These are phyloP conservation scores for Penicillium manginii DNA, from an alignment of 495 filamentous ascomycete genomes.

Conservation along the genomic window DNA sequence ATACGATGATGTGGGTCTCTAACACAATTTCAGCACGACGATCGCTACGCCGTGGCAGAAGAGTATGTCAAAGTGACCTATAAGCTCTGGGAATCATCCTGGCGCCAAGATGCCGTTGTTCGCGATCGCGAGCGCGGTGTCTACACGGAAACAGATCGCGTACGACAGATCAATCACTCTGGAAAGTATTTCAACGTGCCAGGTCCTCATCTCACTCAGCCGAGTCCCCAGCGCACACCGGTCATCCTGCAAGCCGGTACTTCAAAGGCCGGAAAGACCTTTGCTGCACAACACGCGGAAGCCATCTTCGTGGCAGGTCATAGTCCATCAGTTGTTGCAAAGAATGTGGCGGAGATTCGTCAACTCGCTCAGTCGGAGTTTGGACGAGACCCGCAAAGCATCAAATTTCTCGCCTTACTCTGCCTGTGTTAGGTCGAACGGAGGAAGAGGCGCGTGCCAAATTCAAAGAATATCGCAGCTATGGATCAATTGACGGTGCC, in stretches of 20 bases:
- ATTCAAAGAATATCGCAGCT: slow-evolving; percentile 50
- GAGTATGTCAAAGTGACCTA: slow-evolving; percentile 72
- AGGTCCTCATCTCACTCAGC: slow-evolving; percentile 66
- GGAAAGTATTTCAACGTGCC: slow-evolving; percentile 70
- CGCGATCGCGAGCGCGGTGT: slow-evolving; percentile 57
- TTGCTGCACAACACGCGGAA: slow-evolving; percentile 64
- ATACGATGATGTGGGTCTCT: background rate
- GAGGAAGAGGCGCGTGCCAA: slow-evolving; percentile 59
- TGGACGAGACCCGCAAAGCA: slow-evolving; percentile 51
- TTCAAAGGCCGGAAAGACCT: slow-evolving; percentile 63
- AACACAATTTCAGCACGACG: slow-evolving; percentile 58
- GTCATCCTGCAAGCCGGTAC: slow-evolving; percentile 68
- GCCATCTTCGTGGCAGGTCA: slow-evolving; percentile 57
- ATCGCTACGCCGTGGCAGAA: slow-evolving; percentile 67
- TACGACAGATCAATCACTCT: slow-evolving; percentile 66
- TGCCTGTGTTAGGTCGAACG: slow-evolving; percentile 56
- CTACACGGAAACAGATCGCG: slow-evolving; percentile 61
- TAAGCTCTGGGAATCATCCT: slow-evolving; percentile 71
- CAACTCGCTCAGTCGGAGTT: slow-evolving; percentile 45
- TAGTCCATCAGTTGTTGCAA: slow-evolving; percentile 48
- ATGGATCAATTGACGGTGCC: slow-evolving; percentile 57
- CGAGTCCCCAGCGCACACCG: slow-evolving; percentile 67
- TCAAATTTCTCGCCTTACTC: slow-evolving; percentile 59
- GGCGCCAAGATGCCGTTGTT: slow-evolving; percentile 67
- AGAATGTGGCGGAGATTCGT: slow-evolving; percentile 55